Evolutionary conservation across 2,329 filamentous ascomycete genomes (phyloP).

Genomic region (Cercospora sp.): DNA sequence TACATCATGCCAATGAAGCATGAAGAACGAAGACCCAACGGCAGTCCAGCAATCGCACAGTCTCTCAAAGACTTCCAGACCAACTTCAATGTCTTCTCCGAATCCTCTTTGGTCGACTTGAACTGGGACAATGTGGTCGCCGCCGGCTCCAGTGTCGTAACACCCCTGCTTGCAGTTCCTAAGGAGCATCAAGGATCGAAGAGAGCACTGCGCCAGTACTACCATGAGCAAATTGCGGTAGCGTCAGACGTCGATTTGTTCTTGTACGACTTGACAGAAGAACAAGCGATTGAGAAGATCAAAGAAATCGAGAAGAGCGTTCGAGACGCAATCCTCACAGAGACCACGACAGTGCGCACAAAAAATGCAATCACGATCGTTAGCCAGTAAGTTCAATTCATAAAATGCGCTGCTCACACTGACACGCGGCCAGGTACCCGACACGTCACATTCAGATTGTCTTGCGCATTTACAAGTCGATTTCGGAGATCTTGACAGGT

Average conservation of each 20-base stretch:
- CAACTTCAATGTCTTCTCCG: slow-evolving; percentile 81
- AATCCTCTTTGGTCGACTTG: slow-evolving; percentile 71
- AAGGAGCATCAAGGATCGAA: slow-evolving; percentile 52
- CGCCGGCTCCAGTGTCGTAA: slow-evolving; percentile 78
- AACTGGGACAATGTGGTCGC: slow-evolving; percentile 82
- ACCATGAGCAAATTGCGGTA: slow-evolving; percentile 77
- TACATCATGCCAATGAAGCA: slow-evolving; percentile 70
- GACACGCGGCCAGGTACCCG: slow-evolving; percentile 45
- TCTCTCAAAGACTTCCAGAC: slow-evolving; percentile 70
- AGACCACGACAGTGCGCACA: slow-evolving; percentile 80
- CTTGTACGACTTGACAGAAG: slow-evolving; percentile 74
- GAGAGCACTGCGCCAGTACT: slow-evolving; percentile 58
- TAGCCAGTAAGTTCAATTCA: slow-evolving; percentile 61
- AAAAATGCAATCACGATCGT: slow-evolving; percentile 87
- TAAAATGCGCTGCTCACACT: not conserved
- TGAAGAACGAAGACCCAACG: slow-evolving; percentile 62
- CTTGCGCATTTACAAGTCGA: slow-evolving; percentile 77
- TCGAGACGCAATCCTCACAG: slow-evolving; percentile 74
- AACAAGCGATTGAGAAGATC: slow-evolving; percentile 80
- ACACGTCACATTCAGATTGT: slow-evolving; percentile 85
- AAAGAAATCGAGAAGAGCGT: slow-evolving; percentile 75
- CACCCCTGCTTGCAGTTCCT: slow-evolving; percentile 67
- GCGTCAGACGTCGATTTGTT: slow-evolving; percentile 88
- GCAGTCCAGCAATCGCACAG: slow-evolving; percentile 67
- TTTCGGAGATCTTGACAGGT: slow-evolving; percentile 81